A percentile compares a stretch with the other conserved stretches of the same genome.
These are phyloP conservation scores for Tetracladium setigerum DNA, from an alignment of 495 filamentous ascomycete species.

Conservation along the genomic window DNA sequence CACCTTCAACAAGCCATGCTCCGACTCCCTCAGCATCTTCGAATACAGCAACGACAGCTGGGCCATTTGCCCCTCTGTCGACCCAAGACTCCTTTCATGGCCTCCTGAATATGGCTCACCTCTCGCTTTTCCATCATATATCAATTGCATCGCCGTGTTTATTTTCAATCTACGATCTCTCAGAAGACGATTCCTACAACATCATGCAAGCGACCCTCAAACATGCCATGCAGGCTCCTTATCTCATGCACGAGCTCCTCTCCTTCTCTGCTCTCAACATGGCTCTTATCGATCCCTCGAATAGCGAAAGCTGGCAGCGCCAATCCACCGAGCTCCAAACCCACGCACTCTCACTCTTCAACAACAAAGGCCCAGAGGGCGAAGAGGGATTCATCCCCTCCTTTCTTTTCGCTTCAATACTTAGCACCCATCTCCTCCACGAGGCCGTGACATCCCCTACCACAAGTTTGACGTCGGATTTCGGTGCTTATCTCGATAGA, in stretches of 20 bases:
- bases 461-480: neutral
- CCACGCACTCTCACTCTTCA: constrained; percentile 31
- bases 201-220: neutral
- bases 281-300: too few species aligned
- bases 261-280: constrained; percentile 35
- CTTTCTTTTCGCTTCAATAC: constrained; percentile 39
- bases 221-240: constrained; percentile 26
- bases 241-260: constrained; percentile 36
- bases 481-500: too few species aligned
- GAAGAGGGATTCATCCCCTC: constrained; percentile 31
- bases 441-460: constrained; percentile 24
- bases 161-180: too few species aligned
- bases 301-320: constrained; percentile 17
- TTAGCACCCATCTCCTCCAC: constrained; percentile 40
- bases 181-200: neutral
- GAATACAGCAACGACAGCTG: neutral
- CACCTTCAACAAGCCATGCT: too few species aligned
- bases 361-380: constrained; percentile 12
- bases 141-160: too few species aligned
- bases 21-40: neutral
- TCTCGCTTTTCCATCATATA: too few species aligned
- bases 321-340: constrained; percentile 33
- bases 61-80: constrained; percentile 5
- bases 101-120: constrained; percentile 2
- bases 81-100: constrained; percentile 24